These are phyloP conservation scores for Solioccasus polychromus DNA, from an alignment of 768 basidiomycete genomes.

Conservation along the genomic window DNA sequence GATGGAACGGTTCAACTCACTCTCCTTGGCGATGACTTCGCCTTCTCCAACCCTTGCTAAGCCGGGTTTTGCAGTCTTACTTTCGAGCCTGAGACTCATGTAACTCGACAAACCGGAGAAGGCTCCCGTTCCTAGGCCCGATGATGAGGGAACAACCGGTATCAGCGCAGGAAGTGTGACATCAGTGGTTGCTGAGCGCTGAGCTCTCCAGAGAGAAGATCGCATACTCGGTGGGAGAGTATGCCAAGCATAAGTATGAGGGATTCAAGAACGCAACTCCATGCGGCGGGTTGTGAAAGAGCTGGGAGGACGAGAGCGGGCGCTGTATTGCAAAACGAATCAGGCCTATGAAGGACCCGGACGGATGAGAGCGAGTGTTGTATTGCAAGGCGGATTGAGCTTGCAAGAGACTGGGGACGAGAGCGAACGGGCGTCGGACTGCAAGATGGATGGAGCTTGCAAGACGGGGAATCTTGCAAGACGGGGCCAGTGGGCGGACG, in stretches of 20 bases:
- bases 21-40: conserved; percentile 74
- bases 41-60: conserved; percentile 52
- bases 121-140: conserved; percentile 55
- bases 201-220: conserved; percentile 65
- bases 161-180: conserved; percentile 45
- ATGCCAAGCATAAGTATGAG: conserved; percentile 68
- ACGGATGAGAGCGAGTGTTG: no score
- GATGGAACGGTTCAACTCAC: conserved; percentile 44
- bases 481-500: no score
- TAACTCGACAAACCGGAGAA: conserved; percentile 76
- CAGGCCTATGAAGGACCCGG: no score
- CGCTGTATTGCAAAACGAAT: no score
- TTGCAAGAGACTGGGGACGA: no score
- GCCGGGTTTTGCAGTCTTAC: conserved; percentile 62
- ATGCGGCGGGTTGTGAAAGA: conserved; percentile 89
- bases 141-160: conserved; percentile 27
- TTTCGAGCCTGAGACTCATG: conserved; percentile 78
- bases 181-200: conserved; percentile 53
- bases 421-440: no score
- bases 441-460: no score
- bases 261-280: conserved; percentile 69
- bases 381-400: no score
- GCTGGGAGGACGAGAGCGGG: no score
- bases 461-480: no score
- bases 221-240: conserved; percentile 65